Percentiles rank a stretch among this genome's conserved stretches.
phyloP scores from a whole-genome alignment of 2,329 filamentous ascomycete species.

The Fusarium scirpi region DNA sequence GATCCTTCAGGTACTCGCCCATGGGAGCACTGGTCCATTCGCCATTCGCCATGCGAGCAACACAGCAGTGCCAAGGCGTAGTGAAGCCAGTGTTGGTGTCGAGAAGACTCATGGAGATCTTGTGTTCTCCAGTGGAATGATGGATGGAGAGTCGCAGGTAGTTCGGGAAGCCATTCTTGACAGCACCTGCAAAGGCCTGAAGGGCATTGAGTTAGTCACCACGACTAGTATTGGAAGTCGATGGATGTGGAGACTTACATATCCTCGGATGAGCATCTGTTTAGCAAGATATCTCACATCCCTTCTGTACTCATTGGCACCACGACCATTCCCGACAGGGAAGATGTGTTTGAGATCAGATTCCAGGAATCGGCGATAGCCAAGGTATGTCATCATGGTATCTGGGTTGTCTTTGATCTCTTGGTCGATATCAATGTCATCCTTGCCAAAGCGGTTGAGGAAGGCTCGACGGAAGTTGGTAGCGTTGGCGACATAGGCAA shows the following conservation, averaged over 20 bases:
- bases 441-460: constrained; percentile 42
- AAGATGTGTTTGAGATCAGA: constrained; percentile 49
- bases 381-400: constrained; percentile 48
- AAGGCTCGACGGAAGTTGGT: constrained; percentile 49
- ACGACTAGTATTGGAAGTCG: rapidly evolving
- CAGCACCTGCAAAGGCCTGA: constrained; percentile 47
- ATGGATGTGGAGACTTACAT: constrained; percentile 34
- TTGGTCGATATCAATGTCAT: constrained; percentile 46
- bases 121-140: constrained; percentile 44
- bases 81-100: constrained; percentile 49
- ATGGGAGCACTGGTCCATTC: constrained; percentile 21
- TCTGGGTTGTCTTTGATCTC: constrained; percentile 48
- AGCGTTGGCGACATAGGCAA: constrained; percentile 52
- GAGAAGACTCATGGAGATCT: constrained; percentile 48
- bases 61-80: constrained; percentile 50
- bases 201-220: neutral
- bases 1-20: constrained; percentile 13
- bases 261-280: constrained; percentile 49
- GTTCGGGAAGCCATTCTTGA: constrained; percentile 44
- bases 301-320: constrained; percentile 42
- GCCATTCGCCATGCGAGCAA: neutral
- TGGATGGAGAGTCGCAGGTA: constrained; percentile 50
- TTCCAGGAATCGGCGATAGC: constrained; percentile 48
- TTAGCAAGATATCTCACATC: constrained; percentile 49
- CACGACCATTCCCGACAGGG: constrained; percentile 35